Evolutionary conservation across 345 rosid species (phyloP), one percentile per base, ranked within the genome.

Genomic region (Eucalyptus melliodora): DNA sequence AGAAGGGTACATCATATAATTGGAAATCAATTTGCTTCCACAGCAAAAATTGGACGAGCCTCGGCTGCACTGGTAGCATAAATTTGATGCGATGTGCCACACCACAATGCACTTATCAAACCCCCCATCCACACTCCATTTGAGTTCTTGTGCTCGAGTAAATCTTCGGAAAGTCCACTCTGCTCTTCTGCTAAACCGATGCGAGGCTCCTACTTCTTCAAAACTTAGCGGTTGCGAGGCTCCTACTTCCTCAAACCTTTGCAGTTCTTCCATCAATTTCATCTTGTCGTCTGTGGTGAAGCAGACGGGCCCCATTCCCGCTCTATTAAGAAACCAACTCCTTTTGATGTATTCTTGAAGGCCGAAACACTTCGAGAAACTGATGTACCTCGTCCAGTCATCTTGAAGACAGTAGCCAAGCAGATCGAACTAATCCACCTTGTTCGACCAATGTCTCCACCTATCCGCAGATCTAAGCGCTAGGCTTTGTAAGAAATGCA

Each of bases 31-130:
- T 21, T 86, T 37, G 47, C 67, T 87, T 40, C 9, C 6, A 14
- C 0, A 0, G 65, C 11, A 1, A 53, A 50, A n/a, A 6, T 11
- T 44, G 30, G 65, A 53, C 1, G 19, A 37, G 67, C 23, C 47
- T 4, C 3, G 7, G 49, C 65, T 87, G 9, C n/a, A 8, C 30
- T 1, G 21, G 67, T 23, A 37, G 47, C 88, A 87, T 49, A 87
- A 21, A 34, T 34, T 60, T 44, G 88, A 37, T 12, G 88, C 88
- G 23, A 55, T 55, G 47, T 87, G 88, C 69, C 88, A 87, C 37
- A 87, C 31, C n/a, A 87, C 88, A 34, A 87, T 87, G 60, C 88
- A 50, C 44, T 37, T 55, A 27, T 55, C 31, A 44, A 53, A 53
- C 45, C 62, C 87, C 62, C 21, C 37, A 4, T 86, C 16, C 24